Evolutionary conservation across 2,329 filamentous ascomycete species (phyloP), one percentile per base, ranked within the genome.

Genomic region (Paraconiothyrium brasiliense): DNA sequence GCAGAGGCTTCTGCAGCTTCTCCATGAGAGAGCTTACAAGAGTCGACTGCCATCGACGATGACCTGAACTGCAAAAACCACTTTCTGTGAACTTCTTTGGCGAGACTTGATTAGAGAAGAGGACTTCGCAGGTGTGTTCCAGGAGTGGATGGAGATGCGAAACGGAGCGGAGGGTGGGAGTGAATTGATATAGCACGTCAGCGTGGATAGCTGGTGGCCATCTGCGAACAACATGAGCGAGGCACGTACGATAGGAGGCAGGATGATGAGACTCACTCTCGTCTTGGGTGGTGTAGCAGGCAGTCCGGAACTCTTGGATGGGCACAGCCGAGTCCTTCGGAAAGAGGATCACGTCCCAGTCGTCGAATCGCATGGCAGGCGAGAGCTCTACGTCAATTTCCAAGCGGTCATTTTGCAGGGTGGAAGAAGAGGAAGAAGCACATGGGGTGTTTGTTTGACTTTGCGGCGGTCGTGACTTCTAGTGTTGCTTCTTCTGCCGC

Each of bases 261-360:
- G 20, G 54, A 22, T 54, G 16, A 50, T 22, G 11, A 10, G 30
- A 60, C 72, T 73, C 47, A 74, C 75, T 66, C 32, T 73, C 67
- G 44, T 87, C 85, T 60, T 80, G 80, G 39, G 89, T 85, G 35
- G 90, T 87, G 75, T 91, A 90, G 76, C 92, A 96, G 63, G 87
- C 84, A 8, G 92, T 92, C 73, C 89, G 90, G 84, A 95, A 97
- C 78, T 96, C 93, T 77, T 92, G 91, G 58, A 94, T 79, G 0
- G 93, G 93, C 13, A 90, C 80, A 69, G 88, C 89, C 69, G 84
- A 88, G 63, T 86, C 84, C 59, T 65, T 71, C 0, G 92, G 90
- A 75, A 96, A 96, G 63, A 96, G 83, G 47, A 96, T 86, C 58
- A 95, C 86, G 72, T 97, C 93, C 93, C 92, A 96, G 72, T 92